phyloP scores from a whole-genome alignment of 345 rosid genomes.

The Salix suchowensis region DNA sequence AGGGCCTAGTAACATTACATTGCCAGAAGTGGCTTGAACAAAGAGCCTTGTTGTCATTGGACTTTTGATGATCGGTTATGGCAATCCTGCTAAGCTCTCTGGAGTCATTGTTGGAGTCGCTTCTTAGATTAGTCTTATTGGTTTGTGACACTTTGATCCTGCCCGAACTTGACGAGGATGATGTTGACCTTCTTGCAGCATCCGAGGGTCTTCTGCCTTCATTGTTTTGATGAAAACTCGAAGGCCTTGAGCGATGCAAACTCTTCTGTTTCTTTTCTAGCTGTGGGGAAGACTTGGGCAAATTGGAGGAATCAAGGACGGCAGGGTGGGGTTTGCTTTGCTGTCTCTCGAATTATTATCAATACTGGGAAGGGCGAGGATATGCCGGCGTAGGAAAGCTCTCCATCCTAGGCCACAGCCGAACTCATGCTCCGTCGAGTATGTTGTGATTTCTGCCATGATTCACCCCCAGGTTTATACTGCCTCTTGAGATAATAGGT shows the following conservation, averaged over 20 bases:
- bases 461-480: neutral
- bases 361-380: neutral
- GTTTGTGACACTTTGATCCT: neutral
- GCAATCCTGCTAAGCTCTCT: constrained; percentile 22
- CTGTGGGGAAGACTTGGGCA: constrained; percentile 16
- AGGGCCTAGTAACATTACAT: constrained; percentile 25
- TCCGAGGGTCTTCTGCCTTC: constrained; percentile 25
- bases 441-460: constrained; percentile 27
- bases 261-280: constrained; percentile 23
- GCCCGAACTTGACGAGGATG: constrained; percentile 33
- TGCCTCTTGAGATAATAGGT: neutral
- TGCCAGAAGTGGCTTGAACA: constrained; percentile 35
- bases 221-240: constrained; percentile 11
- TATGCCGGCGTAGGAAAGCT: constrained; percentile 43
- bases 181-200: constrained; percentile 37
- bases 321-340: constrained; percentile 21
- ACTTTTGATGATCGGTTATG: neutral
- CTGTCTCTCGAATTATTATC: constrained; percentile 19
- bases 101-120: constrained; percentile 8
- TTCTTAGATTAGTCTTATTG: constrained; percentile 7
- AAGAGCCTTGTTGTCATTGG: constrained; percentile 25
- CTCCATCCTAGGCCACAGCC: constrained; percentile 59
- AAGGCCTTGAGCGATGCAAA: constrained; percentile 10
- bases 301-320: constrained; percentile 16
- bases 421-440: constrained; percentile 22